Evolutionary conservation across 2,329 filamentous ascomycete species (phyloP), one percentile per base, ranked within the genome.

Genomic region (Hypoxylon sp.): DNA sequence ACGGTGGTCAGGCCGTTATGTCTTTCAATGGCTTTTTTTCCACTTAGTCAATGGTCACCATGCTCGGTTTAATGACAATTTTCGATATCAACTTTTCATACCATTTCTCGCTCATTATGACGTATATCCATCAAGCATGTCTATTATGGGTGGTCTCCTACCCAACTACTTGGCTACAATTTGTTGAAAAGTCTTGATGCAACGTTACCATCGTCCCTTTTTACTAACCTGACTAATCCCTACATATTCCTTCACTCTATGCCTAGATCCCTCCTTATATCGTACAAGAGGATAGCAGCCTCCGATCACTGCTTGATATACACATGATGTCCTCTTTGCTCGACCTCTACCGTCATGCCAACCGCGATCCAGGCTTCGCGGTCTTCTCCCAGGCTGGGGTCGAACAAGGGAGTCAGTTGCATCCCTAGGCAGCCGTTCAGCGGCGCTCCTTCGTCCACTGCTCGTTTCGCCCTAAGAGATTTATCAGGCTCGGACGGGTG

Each of bases 351-450:
- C 5, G 81, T 78, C 84, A 90, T 89, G 65, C 88, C 88, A 9
- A 88, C 86, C 67, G 86, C 84, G 31, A 90, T 71, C 71, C 80
- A 83, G 11, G 81, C 81, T 70, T 85, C 67, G 31, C 71, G 67
- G 26, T 78, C 75, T 9, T 77, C 75, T 22, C 72, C 68, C n/a
- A 75, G 58, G 10, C 66, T 72, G 2, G 72, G 59, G 8, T 83
- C 77, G 68, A 85, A 87, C 31, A 87, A 71, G 5, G 90, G 90
- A 42, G 87, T 88, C 66, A 92, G 79, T 77, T 91, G 88, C 87
- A 92, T 90, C 5, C 90, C 90, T 26, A 92, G 75, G 70, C 89
- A 90, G 0, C 88, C 87, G 59, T 78, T 80, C 51, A 81, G 82
- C 29, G 86, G 85, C 0, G 87, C 86, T 1, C 90, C 90, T 19